These are phyloP conservation scores for Suaeda aralocaspica DNA, from an alignment of 148 eudicot species.

Conservation along the genomic window DNA sequence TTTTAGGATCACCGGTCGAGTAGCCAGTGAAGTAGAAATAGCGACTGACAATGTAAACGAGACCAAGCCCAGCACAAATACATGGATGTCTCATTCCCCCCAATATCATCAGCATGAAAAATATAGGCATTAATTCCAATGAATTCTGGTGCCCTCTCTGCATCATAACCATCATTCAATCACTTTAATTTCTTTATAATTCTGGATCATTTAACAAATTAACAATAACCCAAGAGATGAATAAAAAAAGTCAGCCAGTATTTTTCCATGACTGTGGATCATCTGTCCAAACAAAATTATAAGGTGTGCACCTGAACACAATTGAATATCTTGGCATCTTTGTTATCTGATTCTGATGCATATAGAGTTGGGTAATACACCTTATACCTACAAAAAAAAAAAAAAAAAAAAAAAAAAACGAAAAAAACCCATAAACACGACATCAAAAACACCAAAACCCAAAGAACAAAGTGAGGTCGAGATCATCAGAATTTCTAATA, in stretches of 20 bases:
- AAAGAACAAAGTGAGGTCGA: neutral
- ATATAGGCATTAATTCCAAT: conserved; percentile 75
- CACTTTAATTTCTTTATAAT: too few relatives aligned
- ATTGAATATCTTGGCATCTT: conserved; percentile 88
- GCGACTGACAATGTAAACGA: conserved; percentile 42
- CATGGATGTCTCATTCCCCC: conserved; percentile 82
- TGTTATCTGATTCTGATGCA: conserved; percentile 83
- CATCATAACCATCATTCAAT: conserved; percentile 2
- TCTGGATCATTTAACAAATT: too few relatives aligned
- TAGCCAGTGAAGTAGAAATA: conserved; percentile 92
- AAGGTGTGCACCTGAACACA: conserved; percentile 67
- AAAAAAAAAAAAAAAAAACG: neutral
- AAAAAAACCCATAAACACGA: neutral
- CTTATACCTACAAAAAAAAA: conserved; percentile 59
- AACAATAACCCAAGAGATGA: neutral
- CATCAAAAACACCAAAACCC: neutral
- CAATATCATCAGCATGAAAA: conserved; percentile 59
- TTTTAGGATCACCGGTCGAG: conserved; percentile 68
- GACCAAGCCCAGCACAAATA: conserved; percentile 48
- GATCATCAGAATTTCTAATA: neutral
- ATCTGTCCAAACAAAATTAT: too few relatives aligned
- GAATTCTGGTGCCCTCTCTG: conserved; percentile 99
- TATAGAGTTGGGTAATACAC: conserved; percentile 73
- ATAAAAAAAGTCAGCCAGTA: too few relatives aligned
- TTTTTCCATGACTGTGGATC: too few relatives aligned